Evolutionary conservation across 257 asterid species (phyloP).

Genomic region (Lycium ferocissimum): DNA sequence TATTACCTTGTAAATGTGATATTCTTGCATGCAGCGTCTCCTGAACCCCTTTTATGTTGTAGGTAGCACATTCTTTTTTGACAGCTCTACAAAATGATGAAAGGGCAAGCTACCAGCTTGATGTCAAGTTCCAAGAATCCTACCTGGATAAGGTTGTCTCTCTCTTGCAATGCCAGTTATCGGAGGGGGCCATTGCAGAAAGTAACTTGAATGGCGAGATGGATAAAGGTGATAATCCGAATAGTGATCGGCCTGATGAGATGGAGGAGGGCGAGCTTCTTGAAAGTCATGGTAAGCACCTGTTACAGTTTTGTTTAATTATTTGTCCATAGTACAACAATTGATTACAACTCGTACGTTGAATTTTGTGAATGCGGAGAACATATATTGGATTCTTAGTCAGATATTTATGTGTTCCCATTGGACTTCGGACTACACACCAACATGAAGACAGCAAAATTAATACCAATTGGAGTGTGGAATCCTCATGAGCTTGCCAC

Average conservation of each 20-base stretch:
- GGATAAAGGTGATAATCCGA: conserved; percentile 43
- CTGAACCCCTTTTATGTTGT: conserved; percentile 37
- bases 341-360: neutral
- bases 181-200: conserved; percentile 88
- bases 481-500: neutral
- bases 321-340: conserved; percentile 7
- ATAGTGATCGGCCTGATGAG: conserved; percentile 60
- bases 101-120: conserved; percentile 93
- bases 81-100: conserved; percentile 96
- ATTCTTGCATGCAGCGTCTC: conserved; percentile 10
- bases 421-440: neutral
- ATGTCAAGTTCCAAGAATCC: conserved; percentile 97
- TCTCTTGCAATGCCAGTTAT: conserved; percentile 86
- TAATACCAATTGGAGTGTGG: neutral
- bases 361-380: conserved; percentile 21
- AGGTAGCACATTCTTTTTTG: conserved; percentile 91
- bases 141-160: conserved; percentile 83
- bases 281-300: conserved; percentile 68
- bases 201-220: conserved; percentile 47
- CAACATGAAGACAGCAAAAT: neutral
- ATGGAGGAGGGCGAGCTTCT: conserved; percentile 98
- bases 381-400: neutral
- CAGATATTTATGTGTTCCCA: neutral
- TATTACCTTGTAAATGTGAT: neutral
- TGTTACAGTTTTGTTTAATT: conserved; percentile 15